Base-by-base conservation (phyloP, 164 flowering plant species). In the Annona squamosa region DNA sequence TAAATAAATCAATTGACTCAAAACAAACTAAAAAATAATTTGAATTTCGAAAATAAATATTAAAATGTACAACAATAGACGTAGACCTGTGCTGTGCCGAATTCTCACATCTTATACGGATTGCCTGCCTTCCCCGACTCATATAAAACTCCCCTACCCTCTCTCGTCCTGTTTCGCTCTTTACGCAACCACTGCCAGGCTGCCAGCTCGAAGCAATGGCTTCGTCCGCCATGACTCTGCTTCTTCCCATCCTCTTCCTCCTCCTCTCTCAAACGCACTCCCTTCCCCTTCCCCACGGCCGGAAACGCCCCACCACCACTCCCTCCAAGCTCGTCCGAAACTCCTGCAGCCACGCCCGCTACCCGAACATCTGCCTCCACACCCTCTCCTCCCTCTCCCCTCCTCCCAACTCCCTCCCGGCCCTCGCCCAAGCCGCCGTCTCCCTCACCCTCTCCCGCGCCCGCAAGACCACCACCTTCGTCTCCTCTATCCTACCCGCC, bases 401-500 rank as follows among this genome's bases (percentile, higher is more conserved):
- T 64, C 79, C 87, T 3, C 82, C 87, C 74, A 75, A 73, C 42
- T 83, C 85, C 52, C 87, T 85, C 0, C 76, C 81, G 16, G 90
- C 87, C 74, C 76, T 91, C 3, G 93, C 97, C 61, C 84, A 81
- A 71, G 93, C 85, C n/a, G 86, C 93, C 70, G 88, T 91, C 18
- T 71, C 78, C 3, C 86, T 87, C 69, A 88, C 88, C 81, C 80
- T 91, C n/a, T 18, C 83, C 0, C 87, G 79, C 5, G 85, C 89
- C 13, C 74, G 72, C 5, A 68, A 72, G 7, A 81, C 79, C 0
- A 81, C 91, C 2, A 19, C 16, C 17, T 88, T 73, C 80, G 77
- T 88, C n/a, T 17, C 77, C 43, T 44, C 17, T 4, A 63, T 77
- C 48, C 4, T 69, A 4, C 3, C n/a, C 1, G 41, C 16, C n/a